phyloP scores from a whole-genome alignment of 345 rosid species.

The Firmiana major region DNA sequence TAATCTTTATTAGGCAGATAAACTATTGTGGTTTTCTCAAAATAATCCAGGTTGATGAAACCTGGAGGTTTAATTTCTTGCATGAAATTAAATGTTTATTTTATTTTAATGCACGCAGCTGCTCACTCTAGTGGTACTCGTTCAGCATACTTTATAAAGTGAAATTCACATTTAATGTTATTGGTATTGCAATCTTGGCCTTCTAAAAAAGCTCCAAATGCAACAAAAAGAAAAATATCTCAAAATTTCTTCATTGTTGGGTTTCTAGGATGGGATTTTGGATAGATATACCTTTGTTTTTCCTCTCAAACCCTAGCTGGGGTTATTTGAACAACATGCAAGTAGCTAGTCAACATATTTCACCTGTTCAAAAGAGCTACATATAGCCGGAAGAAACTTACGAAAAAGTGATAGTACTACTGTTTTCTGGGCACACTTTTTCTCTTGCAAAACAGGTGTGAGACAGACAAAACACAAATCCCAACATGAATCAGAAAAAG shows the following conservation, averaged over 20 bases:
- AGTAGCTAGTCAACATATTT: not conserved
- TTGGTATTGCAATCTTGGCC: not conserved
- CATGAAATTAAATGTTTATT: not conserved
- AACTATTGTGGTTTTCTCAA: not conserved
- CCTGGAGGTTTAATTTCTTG: not conserved
- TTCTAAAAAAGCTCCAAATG: not conserved
- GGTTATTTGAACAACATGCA: not conserved
- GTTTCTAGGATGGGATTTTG: not conserved
- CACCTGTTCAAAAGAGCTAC: not conserved
- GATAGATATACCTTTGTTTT: not conserved
- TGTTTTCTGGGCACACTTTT: not conserved
- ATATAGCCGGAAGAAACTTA: not conserved
- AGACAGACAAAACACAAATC: slow-evolving; percentile 34
- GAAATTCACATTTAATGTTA: not conserved
- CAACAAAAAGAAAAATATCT: not conserved
- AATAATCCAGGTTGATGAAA: not conserved
- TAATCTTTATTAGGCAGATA: not conserved
- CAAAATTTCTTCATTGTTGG: not conserved
- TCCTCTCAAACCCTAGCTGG: not conserved
- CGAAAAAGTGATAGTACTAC: not conserved
- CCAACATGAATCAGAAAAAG: slow-evolving; percentile 17
- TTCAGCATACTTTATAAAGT: not conserved
- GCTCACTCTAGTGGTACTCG: not conserved
- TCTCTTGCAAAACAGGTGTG: not conserved
- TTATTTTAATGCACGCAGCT: not conserved